Conservation (phyloP, 2,329 filamentous ascomycete species). For the Mariannaea elegans region DNA sequence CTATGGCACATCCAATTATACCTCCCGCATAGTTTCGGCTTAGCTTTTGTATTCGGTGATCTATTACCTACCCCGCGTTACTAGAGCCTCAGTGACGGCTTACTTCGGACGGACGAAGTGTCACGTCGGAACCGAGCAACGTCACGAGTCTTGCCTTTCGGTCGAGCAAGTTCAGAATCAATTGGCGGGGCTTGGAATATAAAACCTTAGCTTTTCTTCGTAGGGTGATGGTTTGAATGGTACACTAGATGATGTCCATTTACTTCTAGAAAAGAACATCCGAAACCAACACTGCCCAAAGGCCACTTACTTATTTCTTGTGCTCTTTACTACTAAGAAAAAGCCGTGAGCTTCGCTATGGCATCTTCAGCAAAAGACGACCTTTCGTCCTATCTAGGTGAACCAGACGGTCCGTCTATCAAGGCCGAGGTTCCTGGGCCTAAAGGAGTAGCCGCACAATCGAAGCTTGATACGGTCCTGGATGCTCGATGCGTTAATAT, state of each 20-base stretch:
- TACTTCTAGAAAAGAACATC: too few species aligned
- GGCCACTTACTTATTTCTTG: not conserved
- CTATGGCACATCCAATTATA: too few species aligned
- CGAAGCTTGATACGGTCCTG: not conserved
- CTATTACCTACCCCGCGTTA: too few species aligned
- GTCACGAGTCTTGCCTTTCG: not conserved
- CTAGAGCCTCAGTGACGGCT: not conserved
- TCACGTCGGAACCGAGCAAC: conserved; percentile 1
- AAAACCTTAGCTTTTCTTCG: not conserved
- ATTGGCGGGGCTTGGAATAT: not conserved
- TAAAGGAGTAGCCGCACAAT: conserved; percentile 2
- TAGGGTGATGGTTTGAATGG: not conserved
- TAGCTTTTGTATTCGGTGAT: too few species aligned
- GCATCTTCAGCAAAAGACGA: not conserved
- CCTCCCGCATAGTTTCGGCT: too few species aligned
- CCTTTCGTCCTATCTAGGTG: not conserved
- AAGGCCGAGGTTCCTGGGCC: conserved; percentile 9
- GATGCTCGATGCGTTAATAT: conserved; percentile 8
- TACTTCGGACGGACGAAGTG: conserved; percentile 8
- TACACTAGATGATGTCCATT: too few species aligned
- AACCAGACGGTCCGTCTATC: conserved; percentile 12
- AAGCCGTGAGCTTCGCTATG: not conserved
- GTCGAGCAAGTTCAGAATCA: not conserved
- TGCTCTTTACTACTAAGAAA: too few species aligned
- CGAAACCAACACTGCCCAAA: not conserved